Base-by-base conservation (phyloP, 352 stramenopile genomes). In the Albugo candida region DNA sequence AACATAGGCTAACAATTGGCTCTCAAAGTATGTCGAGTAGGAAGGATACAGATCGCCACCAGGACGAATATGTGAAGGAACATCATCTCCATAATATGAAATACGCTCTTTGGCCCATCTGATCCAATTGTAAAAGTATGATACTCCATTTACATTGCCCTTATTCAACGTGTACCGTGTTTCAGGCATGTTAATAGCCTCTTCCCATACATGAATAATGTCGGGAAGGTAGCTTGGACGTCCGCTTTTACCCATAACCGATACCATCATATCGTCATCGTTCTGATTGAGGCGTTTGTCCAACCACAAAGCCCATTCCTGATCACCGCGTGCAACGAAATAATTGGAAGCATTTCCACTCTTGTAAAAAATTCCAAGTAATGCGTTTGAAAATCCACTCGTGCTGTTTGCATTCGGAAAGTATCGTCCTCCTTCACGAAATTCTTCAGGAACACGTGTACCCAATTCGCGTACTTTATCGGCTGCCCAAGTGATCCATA, bases 51-150 rank as follows among this genome's bases (percentile, higher is more conserved):
- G 51, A 8, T 58, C 47, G 17, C 67, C 65, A 13, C 49, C 55
- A 11, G 70, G 67, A 38, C 62, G 71, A 12, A 63, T 70, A 14
- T 59, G 35, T 13, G 53, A 51, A 17, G 77, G 71, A 24, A 59
- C 69, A 12, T 67, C 56, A 36, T 67, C 58, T 13, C 71, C 71
- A 18, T 85, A 51, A 47, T 68, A 81, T 19, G 56, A 70, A 10
- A 85, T 62, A 39, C 73, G 70, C 42, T 89, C 77, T 51, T 86
- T 89, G 12, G 64, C 73, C 77, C 77, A 89, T 17, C 74, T 74
- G 45, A 86, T 41, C 77, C 77, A 89, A 36, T 71, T 53, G 52
- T 82, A 85, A 44, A 66, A 85, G 45, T 81, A 64, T 14, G 69
- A 77, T 21, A 83, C 67, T 21, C 63, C 65, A 46, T 81, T 83